Base-by-base conservation (phyloP, 169 alveolate species). In the Cryptosporidium sp. region DNA sequence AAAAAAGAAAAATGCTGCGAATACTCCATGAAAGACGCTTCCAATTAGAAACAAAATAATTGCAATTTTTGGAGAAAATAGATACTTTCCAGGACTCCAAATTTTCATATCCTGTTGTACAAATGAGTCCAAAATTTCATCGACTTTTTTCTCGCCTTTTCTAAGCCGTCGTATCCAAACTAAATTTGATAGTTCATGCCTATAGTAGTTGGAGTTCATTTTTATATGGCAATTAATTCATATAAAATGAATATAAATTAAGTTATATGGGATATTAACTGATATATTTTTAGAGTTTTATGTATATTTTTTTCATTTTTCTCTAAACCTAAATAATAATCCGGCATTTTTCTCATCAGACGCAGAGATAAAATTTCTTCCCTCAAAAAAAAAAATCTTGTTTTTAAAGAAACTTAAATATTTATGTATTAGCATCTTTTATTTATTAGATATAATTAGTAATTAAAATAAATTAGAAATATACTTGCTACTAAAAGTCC, bases 51-150 rank as follows among this genome's bases (percentile, higher is more conserved):
- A 80, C 14, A 80, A 61, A 26, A 62, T 29, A 62, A 59, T 14
- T 29, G 89, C 89, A 41, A 80, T 14, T 43, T 65, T 80, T 41
- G 89, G 89, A 45, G 69, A 55, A 41, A 62, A 80, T 16, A 80
- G 51, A 14, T 18, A 45, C 23, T 80, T 59, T 14, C 89, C 89
- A 45, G 89, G 89, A 26, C 33, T 45, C 89, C 89, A 80, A 31
- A 80, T 62, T 5, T 80, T 80, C 89, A 80, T 80, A 39, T 80
- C 55, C 45, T 80, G 89, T 51, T 80, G 89, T 10, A 80, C 68
- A 39, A 80, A 62, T 35, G 89, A 80, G 23, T 80, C 89, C 26
- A 80, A 26, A 33, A 80, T 67, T 43, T 80, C 68, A 41, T 80
- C 89, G 62, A 80, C 89, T 23, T 80, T 80, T 43, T 80, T 21